Base-by-base conservation (phyloP, 225 moss, liverwort and hornwort genomes). In the Physcomitrellopsis africana region DNA sequence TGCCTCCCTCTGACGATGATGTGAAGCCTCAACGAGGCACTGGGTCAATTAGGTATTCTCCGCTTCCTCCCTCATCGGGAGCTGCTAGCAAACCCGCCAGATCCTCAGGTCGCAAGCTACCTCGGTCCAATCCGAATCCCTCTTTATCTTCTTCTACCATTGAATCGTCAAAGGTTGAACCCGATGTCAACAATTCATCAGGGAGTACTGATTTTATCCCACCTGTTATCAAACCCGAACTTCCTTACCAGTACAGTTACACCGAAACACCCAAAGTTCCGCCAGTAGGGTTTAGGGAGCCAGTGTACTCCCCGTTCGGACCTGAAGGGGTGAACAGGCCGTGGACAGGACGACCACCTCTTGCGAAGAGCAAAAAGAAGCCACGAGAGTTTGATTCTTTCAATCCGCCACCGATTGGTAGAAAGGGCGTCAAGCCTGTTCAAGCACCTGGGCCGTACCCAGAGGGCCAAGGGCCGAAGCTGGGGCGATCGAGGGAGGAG, bases 391-490 rank as follows among this genome's bases (percentile, higher is more conserved):
- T 99, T 65, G 95, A 99, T 84, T 95, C 95, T 3, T 95, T 95
- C 77, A 90, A 84, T 47, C 97, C 97, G 37, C 97, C 97, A 23
- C 94, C 91, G 1, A 51, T 72, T 9, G 81, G 82, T 15, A 99
- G 95, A 82, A 99, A 99, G 81, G 95, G 95, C 9, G 90, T 99
- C 45, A 99, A 99, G 70, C 74, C 76, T 77, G 97, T 99, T 12
- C 92, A 95, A 5, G 80, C 63, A 66, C 97, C 97, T 22, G 97
- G 97, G 1, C 97, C 97, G 6, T 99, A 83, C 63, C 84, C 83
- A 0, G 70, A 89, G 14, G 97, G 97, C 10, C 29, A 92, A 52
- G 84, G 81, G 5, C 97, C 95, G 0, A 81, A 79, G 81, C 78
- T 81, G 1, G 97, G 73, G 2, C 80, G 86, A 41, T 75, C 91